Evolutionary conservation across 495 filamentous ascomycete species (phyloP), one percentile per base, ranked within the genome.

Genomic region (Letharia columbiana): DNA sequence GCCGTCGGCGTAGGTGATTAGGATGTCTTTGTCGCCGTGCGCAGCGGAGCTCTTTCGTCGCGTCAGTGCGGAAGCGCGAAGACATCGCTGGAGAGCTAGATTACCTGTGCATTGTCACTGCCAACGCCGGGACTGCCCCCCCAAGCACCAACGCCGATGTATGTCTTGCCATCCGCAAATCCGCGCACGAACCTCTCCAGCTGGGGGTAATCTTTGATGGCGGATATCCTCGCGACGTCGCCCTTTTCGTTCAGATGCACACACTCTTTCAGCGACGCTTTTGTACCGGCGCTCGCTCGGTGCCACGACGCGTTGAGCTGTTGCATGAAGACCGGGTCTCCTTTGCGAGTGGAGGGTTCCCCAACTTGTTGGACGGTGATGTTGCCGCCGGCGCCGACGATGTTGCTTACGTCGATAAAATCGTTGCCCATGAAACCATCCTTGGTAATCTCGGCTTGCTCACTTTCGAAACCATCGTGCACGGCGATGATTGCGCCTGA

Each of bases 81-180:
- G 9, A 31, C 10, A 20, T 4, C 4, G 28, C 2, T n/a, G 18
- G 3, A 11, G 23, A 8, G 12, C 35, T n/a, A 18, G 2, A 12
- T 13, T 20, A 64, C 63, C 9, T 64, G 63, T 68, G 57, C 67
- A 67, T 62, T 67, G n/a, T 50, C 66, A 39, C 20, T 68, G n/a
- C 52, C 61, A 15, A 66, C 56, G 18, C 62, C 68, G 35, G 66
- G 56, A 37, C 45, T 66, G 28, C 45, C 69, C 35, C 39, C 72
- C 77, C 76, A 79, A 62, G 77, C 73, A 35, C 77, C 77, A 33
- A 79, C 75, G n/a, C 77, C 76, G 56, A 79, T 76, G 54, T 79
- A 79, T 3, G 76, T 77, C 35, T 76, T 76, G 2, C 77, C 77
- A 35, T 79, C 70, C 0, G 77, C 77, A 47, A 79, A 79, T 13